phyloP scores from a whole-genome alignment of 257 asterid genomes.

The Anisodus acutangulus region DNA sequence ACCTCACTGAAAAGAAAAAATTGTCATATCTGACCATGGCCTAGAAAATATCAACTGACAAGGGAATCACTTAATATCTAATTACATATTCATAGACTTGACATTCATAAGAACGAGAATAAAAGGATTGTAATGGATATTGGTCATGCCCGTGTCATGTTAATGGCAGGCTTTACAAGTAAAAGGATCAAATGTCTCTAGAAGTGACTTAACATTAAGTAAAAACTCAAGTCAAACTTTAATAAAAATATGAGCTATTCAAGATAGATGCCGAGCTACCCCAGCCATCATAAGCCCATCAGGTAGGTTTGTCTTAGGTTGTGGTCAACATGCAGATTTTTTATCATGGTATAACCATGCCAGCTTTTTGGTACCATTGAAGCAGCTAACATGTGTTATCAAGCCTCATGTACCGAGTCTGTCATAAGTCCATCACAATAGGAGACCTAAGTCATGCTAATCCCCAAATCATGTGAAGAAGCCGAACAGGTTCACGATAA shows the following conservation, averaged over 20 bases:
- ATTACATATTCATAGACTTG: constrained; percentile 14
- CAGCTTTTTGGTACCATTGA: neutral
- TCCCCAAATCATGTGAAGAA: neutral
- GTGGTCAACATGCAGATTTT: constrained; percentile 10
- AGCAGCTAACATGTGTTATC: neutral
- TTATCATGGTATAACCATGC: neutral
- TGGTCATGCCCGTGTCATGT: neutral
- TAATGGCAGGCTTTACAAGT: constrained; percentile 17
- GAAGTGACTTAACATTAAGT: neutral
- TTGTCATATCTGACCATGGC: constrained; percentile 29
- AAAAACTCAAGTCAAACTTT: neutral
- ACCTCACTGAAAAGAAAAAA: constrained; percentile 63
- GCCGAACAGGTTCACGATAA: constrained; percentile 13
- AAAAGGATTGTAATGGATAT: constrained; percentile 6
- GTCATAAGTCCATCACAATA: constrained; percentile 15
- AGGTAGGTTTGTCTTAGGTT: constrained; percentile 17
- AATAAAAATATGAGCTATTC: constrained; percentile 9
- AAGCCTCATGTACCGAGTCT: neutral
- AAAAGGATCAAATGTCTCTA: constrained; percentile 6
- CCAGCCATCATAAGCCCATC: neutral
- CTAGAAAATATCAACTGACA: constrained; percentile 4
- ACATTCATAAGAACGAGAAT: constrained; percentile 4
- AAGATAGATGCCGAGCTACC: neutral
- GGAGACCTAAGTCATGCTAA: constrained; percentile 16
- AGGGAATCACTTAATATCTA: neutral